Evolutionary conservation across 768 basidiomycete species (phyloP).

Genomic region (Psilocybe cubensis): DNA sequence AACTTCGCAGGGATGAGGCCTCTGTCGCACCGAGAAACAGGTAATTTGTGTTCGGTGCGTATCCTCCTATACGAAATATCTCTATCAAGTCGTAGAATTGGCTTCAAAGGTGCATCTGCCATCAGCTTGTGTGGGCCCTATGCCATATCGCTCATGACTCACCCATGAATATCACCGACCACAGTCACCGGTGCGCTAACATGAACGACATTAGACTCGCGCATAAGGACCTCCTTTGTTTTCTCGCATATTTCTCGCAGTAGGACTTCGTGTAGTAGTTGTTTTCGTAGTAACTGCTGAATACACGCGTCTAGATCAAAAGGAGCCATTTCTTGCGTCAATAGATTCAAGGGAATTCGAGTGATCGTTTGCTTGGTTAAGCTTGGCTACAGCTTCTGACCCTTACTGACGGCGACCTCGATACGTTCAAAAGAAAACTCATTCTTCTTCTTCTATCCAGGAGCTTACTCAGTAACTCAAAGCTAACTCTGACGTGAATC

Average conservation of each 20-base stretch:
- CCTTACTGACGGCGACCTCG: not conserved
- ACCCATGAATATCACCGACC: constrained; percentile 99
- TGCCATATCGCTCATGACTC: constrained; percentile 37
- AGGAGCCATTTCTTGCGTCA: constrained; percentile 50
- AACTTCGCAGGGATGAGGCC: not conserved
- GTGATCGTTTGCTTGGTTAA: constrained; percentile 39
- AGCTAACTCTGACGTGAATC: constrained; percentile 3
- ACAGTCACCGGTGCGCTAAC: constrained; percentile 97
- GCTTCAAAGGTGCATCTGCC: constrained; percentile 53
- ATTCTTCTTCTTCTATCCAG: constrained; percentile 3
- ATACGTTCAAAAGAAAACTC: not conserved
- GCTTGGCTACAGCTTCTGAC: constrained; percentile 34
- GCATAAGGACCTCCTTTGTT: constrained; percentile 98
- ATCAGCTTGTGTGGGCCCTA: not conserved
- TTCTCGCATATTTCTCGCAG: constrained; percentile 99
- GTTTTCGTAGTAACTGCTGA: constrained; percentile 85
- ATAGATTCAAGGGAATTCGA: constrained; percentile 21
- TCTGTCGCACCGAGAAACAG: constrained; percentile 84
- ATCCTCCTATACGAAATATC: constrained; percentile 98
- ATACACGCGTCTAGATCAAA: constrained; percentile 99
- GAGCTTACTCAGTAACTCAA: not conserved
- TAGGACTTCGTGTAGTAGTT: constrained; percentile 92
- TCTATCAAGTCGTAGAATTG: constrained; percentile 99
- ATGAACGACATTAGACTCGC: constrained; percentile 98
- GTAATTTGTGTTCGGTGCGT: constrained; percentile 96